Evolutionary conservation across 2,329 filamentous ascomycete genomes (phyloP).

Genomic region (Diaporthe velutina): DNA sequence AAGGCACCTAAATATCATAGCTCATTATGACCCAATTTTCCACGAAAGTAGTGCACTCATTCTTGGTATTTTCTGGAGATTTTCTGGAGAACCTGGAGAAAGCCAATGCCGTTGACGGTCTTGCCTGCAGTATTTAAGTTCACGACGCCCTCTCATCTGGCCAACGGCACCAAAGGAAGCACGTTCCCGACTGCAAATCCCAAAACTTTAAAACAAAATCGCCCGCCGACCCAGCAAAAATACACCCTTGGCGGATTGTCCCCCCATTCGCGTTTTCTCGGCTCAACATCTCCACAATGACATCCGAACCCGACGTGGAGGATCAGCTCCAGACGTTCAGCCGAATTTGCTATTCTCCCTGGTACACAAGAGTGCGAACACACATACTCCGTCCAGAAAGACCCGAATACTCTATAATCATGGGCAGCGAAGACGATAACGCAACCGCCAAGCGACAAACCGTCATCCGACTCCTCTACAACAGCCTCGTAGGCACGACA

Average conservation of each 20-base stretch:
- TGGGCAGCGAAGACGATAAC: not conserved
- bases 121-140: not conserved
- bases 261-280: not conserved
- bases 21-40: not conserved
- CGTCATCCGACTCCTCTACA: not conserved
- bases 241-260: no score
- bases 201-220: not conserved
- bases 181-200: not conserved
- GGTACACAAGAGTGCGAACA: not conserved
- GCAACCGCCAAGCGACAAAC: not conserved
- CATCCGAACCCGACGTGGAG: not conserved
- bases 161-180: not conserved
- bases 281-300: not conserved
- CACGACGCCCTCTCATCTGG: not conserved
- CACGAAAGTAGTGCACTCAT: not conserved
- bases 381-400: conserved; percentile 1
- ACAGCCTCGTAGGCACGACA: not conserved
- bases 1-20: no score
- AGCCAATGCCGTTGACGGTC: not conserved
- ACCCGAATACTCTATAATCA: not conserved
- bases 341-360: not conserved
- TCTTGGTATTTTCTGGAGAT: not conserved
- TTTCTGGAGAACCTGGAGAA: not conserved
- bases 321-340: not conserved
- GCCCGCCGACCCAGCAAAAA: accelerated